phyloP scores from a whole-genome alignment of 1,139 yeast genomes.

The Blastobotrys serpentis region DNA sequence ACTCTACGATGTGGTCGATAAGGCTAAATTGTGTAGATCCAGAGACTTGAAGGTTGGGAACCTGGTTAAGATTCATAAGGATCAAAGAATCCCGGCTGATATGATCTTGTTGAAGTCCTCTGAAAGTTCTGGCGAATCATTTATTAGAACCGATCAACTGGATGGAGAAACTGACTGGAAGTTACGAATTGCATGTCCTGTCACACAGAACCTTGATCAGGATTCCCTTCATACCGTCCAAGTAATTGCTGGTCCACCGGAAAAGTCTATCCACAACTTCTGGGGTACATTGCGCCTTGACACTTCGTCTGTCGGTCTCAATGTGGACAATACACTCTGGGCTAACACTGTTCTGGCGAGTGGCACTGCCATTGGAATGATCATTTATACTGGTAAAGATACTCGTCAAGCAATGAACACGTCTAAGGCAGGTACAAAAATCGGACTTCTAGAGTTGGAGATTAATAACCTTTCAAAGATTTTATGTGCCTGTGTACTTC shows the following conservation, averaged over 20 bases:
- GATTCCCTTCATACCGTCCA: conserved; percentile 50
- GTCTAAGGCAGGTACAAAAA: conserved; percentile 82
- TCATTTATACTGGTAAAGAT: conserved; percentile 86
- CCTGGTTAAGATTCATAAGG: conserved; percentile 75
- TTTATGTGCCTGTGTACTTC: conserved; percentile 80
- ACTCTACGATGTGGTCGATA: conserved; percentile 64
- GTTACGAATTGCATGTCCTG: conserved; percentile 62
- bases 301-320: conserved; percentile 61
- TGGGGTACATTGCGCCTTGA: conserved; percentile 59
- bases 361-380: conserved; percentile 84
- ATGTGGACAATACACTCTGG: conserved; percentile 94
- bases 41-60: conserved; percentile 82
- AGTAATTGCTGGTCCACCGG: conserved; percentile 72
- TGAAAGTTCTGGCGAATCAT: conserved; percentile 79
- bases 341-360: conserved; percentile 96
- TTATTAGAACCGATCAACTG: conserved; percentile 93
- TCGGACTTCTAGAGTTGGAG: conserved; percentile 86
- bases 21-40: conserved; percentile 49
- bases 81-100: conserved; percentile 90
- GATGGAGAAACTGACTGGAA: conserved; percentile 99
- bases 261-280: conserved; percentile 78
- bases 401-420: conserved; percentile 96
- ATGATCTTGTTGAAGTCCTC: conserved; percentile 80
- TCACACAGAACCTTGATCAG: conserved; percentile 60
- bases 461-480: conserved; percentile 86